Percentiles rank a stretch among this genome's conserved stretches.
phyloP scores from a whole-genome alignment of 257 asterid genomes.

The Osmanthus fragrans region DNA sequence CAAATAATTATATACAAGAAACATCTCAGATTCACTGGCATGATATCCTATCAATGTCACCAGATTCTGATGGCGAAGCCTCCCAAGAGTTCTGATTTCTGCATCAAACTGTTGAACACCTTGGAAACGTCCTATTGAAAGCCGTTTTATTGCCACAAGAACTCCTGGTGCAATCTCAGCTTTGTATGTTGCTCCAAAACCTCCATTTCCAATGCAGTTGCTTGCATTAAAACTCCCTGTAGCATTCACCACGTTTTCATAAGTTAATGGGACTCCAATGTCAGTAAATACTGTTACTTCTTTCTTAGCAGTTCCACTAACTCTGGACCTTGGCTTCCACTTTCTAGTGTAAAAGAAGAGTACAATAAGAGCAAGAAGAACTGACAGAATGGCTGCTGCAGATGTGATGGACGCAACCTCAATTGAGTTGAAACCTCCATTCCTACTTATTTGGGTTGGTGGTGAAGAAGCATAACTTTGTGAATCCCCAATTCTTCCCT shows the following conservation, averaged over 20 bases:
- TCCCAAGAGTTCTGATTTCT: constrained; percentile 75
- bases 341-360: constrained; percentile 80
- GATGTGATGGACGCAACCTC: constrained; percentile 84
- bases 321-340: constrained; percentile 79
- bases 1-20: constrained; percentile 71
- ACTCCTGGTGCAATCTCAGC: constrained; percentile 89
- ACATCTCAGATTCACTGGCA: constrained; percentile 86
- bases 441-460: constrained; percentile 31
- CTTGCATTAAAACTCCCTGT: constrained; percentile 80
- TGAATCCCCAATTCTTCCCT: constrained; percentile 44
- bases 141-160: constrained; percentile 81
- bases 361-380: constrained; percentile 62
- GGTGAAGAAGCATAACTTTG: constrained; percentile 10
- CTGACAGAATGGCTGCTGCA: constrained; percentile 79
- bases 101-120: constrained; percentile 81
- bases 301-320: constrained; percentile 70
- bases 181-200: constrained; percentile 94
- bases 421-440: constrained; percentile 52
- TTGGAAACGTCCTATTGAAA: constrained; percentile 79
- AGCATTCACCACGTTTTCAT: constrained; percentile 73
- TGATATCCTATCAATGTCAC: constrained; percentile 90
- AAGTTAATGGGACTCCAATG: constrained; percentile 71
- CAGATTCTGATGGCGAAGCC: constrained; percentile 78
- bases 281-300: constrained; percentile 78
- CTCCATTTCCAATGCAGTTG: constrained; percentile 92